Percentiles rank a stretch among this genome's conserved stretches.
Conservation (phyloP, 2,329 filamentous ascomycete species). For the Coniochaeta pulveracea region DNA sequence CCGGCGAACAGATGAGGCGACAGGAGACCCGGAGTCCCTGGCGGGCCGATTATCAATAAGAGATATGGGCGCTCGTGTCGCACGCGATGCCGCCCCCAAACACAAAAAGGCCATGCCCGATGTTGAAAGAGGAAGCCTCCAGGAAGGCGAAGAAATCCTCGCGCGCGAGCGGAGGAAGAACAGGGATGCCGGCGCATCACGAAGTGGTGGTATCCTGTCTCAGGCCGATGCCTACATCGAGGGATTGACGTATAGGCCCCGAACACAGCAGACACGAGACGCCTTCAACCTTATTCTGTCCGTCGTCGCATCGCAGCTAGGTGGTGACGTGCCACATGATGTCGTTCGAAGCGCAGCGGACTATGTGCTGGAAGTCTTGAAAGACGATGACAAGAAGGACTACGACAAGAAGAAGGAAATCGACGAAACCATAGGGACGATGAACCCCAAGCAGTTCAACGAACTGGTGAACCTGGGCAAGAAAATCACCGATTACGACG, state of each 20-base stretch:
- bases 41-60: conserved; percentile 86
- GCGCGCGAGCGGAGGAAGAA: conserved; percentile 78
- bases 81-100: conserved; percentile 68
- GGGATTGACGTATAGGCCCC: conserved; percentile 81
- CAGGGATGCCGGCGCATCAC: conserved; percentile 52
- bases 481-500: conserved; percentile 98
- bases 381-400: conserved; percentile 92
- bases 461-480: conserved; percentile 93
- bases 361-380: conserved; percentile 79
- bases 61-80: conserved; percentile 85
- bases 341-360: conserved; percentile 91
- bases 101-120: conserved; percentile 65
- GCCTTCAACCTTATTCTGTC: conserved; percentile 93
- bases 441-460: conserved; percentile 88
- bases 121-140: conserved; percentile 63
- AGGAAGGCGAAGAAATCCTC: conserved; percentile 75
- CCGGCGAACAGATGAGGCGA: conserved; percentile 85
- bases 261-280: conserved; percentile 81
- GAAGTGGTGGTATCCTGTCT: conserved; percentile 68
- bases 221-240: conserved; percentile 81
- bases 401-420: conserved; percentile 98
- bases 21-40: conserved; percentile 93
- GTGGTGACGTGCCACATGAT: conserved; percentile 88
- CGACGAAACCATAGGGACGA: conserved; percentile 72
- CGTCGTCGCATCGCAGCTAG: conserved; percentile 73